These are phyloP conservation scores for Obelidium mucronatum DNA, from an alignment of 192 early-diverging fungal species.

Conservation along the genomic window DNA sequence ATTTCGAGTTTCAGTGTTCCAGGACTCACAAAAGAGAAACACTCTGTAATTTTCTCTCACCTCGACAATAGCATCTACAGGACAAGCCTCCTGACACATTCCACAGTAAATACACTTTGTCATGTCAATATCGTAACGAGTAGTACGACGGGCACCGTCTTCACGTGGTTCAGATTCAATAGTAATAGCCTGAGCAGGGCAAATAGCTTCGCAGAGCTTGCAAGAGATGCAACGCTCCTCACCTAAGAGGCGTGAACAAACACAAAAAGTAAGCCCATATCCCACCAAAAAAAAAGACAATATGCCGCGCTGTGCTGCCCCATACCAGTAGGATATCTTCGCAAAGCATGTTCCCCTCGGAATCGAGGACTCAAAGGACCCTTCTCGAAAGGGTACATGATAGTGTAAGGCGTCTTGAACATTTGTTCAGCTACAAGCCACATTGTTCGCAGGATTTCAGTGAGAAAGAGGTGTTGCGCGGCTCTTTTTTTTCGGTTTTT, in stretches of 20 bases:
- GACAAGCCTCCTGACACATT: constrained; percentile 96
- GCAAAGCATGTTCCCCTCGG: constrained; percentile 95
- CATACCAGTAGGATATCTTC: constrained; percentile 91
- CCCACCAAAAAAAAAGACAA: no score
- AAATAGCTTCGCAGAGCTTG: constrained; percentile 97
- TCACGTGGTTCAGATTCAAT: constrained; percentile 97
- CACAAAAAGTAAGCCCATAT: no score
- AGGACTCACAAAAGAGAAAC: not conserved
- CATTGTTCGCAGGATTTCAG: constrained; percentile 91
- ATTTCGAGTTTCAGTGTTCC: not conserved
- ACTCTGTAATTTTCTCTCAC: no score
- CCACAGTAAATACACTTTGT: constrained; percentile 96
- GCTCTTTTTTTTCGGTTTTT: no score
- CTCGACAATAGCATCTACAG: constrained; percentile 97
- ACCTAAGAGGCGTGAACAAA: constrained; percentile 67
- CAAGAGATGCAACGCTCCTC: constrained; percentile 99
- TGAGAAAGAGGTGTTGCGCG: constrained; percentile 86
- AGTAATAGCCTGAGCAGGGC: constrained; percentile 97
- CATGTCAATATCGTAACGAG: constrained; percentile 99
- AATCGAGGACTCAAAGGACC: constrained; percentile 91
- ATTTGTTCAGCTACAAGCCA: constrained; percentile 92
- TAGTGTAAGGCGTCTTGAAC: constrained; percentile 95
- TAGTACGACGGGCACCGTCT: constrained; percentile 92
- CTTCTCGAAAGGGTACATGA: constrained; percentile 97
- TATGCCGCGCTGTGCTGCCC: no score